Evolutionary conservation across 2,329 filamentous ascomycete genomes (phyloP), one percentile per base, ranked within the genome.

Genomic region (Chaetomium sp.): DNA sequence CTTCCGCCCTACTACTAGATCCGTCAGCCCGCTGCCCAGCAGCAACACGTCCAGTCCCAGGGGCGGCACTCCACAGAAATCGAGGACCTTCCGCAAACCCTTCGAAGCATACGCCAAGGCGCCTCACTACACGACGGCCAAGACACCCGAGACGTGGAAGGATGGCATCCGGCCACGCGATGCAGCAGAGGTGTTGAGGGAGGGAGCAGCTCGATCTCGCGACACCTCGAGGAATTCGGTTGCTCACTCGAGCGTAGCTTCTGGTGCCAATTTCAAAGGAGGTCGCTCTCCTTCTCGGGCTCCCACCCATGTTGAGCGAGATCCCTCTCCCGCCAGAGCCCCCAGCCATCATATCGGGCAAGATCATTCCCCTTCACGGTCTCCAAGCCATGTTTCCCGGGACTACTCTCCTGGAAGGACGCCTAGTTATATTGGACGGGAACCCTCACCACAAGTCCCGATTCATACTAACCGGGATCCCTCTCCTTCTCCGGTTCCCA

Each of bases 1-100:
- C 75, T 98, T 96, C 75, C 88, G 91, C 64, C 95, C 95, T 66
- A 87, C 88, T 72, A 82, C 81, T 51, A 81, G 88, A 74, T 83
- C 85, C 33, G 81, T 81, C 60, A 88, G 86, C 71, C 85, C 86
- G 1, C 78, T 92, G 78, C 80, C 87, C 68, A 79, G 70, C 67
- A 83, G 81, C 70, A 83, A 80, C 72, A 81, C 84, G 1, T 82
- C 85, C 53, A 84, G 82, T 65, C 81, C 85, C 55, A 81, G 78
- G 65, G 82, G 80, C 70, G 82, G 80, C 70, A 81, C 81, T 27
- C 80, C 85, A 1, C 82, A 86, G 29, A 89, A 88, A 73, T 82
- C 83, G 25, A 87, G 83, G 74, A 84, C 85, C 1, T 88, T 88
- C 70, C 84, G 87, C 68, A 88, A 87, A 68, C 87, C 87, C 0